Conservation (phyloP, 306 rosid genomes). For the Inga leiocalycina region DNA sequence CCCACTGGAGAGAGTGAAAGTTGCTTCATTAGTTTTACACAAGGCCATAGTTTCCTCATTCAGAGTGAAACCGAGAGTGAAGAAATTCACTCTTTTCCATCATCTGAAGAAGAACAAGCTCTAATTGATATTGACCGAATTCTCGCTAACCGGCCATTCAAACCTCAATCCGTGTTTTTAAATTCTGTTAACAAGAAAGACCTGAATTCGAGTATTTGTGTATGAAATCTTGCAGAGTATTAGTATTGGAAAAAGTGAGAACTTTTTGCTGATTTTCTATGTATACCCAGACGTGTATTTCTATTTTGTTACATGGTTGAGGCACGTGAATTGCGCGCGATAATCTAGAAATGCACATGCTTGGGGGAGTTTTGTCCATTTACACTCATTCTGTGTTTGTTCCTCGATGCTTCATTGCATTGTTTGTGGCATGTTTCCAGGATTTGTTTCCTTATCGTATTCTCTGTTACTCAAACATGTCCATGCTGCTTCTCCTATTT, state of each 20-base stretch:
- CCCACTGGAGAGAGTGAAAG: neutral
- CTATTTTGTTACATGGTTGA: neutral
- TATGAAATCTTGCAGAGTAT: too few species aligned
- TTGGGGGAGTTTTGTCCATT: neutral
- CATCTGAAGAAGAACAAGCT: neutral
- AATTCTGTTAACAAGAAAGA: too few species aligned
- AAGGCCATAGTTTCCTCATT: constrained; percentile 6
- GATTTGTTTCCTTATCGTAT: neutral
- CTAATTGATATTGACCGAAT: neutral
- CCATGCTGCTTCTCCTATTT: neutral
- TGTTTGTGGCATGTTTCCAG: neutral
- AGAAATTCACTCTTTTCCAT: neutral
- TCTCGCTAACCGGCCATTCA: neutral
- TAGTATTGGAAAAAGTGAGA: too few species aligned
- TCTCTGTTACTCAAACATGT: neutral
- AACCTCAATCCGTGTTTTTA: too few species aligned
- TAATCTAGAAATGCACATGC: neutral
- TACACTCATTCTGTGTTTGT: neutral
- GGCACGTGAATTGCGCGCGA: constrained; percentile 19
- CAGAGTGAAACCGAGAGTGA: neutral
- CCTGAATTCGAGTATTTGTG: too few species aligned
- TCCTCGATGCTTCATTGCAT: neutral
- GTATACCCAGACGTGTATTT: too few species aligned
- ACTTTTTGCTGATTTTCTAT: too few species aligned
- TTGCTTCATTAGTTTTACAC: neutral